These are phyloP conservation scores for Coccomyxa subellipsoidea DNA, from an alignment of 163 green algal species.

Conservation along the genomic window DNA sequence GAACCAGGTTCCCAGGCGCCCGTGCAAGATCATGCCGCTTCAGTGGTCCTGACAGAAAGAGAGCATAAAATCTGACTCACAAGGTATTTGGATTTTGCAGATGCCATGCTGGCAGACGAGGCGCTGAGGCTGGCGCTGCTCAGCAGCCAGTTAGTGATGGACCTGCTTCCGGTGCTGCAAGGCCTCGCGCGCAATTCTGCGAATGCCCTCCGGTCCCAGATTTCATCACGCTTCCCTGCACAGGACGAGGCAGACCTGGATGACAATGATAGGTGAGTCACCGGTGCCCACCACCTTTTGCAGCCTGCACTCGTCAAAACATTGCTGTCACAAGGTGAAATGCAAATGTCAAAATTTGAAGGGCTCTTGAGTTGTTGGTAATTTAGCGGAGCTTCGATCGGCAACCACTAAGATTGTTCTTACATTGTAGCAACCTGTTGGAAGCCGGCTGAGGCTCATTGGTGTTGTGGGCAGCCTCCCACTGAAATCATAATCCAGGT, in stretches of 20 bases:
- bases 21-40: too few relatives aligned
- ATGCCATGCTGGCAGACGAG: constrained; percentile 9
- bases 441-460: too few relatives aligned
- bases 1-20: too few relatives aligned
- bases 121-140: background rate
- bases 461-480: too few relatives aligned
- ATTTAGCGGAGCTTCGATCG: too few relatives aligned
- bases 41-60: too few relatives aligned
- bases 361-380: background rate
- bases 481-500: background rate
- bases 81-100: background rate
- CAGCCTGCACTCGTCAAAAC: background rate
- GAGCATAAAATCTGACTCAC: too few relatives aligned
- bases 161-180: background rate
- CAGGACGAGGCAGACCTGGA: background rate
- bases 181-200: background rate
- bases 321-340: background rate
- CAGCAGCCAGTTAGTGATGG: background rate
- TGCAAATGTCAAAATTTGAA: background rate
- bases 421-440: too few relatives aligned
- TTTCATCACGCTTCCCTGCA: background rate
- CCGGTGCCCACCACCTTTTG: too few relatives aligned
- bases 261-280: background rate
- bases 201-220: background rate
- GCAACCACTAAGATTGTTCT: too few relatives aligned